A percentile compares a stretch with the other conserved stretches of the same genome.
phyloP scores from a whole-genome alignment of 768 basidiomycete species.

The Phylloporus scabripes region DNA sequence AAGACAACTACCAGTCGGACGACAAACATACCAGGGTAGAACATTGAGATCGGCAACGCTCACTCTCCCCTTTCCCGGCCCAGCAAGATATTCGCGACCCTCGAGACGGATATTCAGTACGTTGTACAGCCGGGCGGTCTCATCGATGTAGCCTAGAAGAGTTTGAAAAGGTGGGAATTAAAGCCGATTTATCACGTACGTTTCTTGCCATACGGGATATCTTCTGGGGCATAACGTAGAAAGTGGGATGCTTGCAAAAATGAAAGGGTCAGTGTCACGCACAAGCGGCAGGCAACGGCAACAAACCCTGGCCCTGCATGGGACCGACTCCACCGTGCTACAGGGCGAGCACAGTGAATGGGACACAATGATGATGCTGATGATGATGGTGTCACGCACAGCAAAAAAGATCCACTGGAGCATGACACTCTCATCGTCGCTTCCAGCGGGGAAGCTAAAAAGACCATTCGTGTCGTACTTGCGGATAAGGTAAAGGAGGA shows the following conservation, averaged over 20 bases:
- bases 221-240: slow-evolving; percentile 52
- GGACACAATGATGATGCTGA: neutral
- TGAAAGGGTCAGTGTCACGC: slow-evolving; percentile 8
- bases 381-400: slow-evolving; percentile 32
- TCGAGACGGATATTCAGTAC: slow-evolving; percentile 74
- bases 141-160: slow-evolving; percentile 62
- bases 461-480: slow-evolving; percentile 74
- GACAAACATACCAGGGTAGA: slow-evolving; percentile 48
- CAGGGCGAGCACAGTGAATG: neutral
- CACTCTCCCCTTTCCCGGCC: slow-evolving; percentile 60
- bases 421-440: slow-evolving; percentile 61
- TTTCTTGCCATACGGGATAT: slow-evolving; percentile 64
- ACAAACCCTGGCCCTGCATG: slow-evolving; percentile 72
- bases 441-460: slow-evolving; percentile 62
- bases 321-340: slow-evolving; percentile 80
- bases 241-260: slow-evolving; percentile 66
- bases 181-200: slow-evolving; percentile 33
- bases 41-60: slow-evolving; percentile 71
- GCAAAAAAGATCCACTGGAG: slow-evolving; percentile 88
- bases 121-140: slow-evolving; percentile 78
- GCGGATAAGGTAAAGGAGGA: slow-evolving; percentile 76
- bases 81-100: slow-evolving; percentile 73
- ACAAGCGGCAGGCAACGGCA: neutral
- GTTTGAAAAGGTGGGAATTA: neutral
- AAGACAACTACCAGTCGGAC: neutral